Conservation (phyloP, 2,329 filamentous ascomycete species). For the Diaporthe caulivora region DNA sequence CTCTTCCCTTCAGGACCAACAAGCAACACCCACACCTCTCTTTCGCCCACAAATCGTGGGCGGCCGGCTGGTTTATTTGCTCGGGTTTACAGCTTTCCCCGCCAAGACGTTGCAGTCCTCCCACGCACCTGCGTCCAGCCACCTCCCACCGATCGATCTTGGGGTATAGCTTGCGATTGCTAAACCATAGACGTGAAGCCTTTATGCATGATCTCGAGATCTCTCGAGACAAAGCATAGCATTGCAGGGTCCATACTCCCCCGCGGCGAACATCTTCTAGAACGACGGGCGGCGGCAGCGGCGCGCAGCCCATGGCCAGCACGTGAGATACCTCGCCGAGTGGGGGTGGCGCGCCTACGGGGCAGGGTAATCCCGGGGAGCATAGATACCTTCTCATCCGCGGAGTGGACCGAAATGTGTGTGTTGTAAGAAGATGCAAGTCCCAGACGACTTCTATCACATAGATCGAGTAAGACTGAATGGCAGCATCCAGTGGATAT, state of each 20-base stretch:
- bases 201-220: not conserved
- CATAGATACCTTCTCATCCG: not conserved
- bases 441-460: not conserved
- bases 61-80: no score
- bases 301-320: not conserved
- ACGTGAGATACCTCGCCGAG: not conserved
- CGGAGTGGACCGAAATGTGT: no score
- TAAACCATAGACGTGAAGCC: not conserved
- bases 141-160: constrained; percentile 16
- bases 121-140: not conserved
- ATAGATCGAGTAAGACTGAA: not conserved
- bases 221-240: not conserved
- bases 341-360: not conserved
- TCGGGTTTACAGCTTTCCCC: not conserved
- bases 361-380: not conserved
- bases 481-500: not conserved
- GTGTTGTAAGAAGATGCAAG: no score
- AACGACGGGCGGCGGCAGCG: not conserved
- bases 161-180: not conserved
- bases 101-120: constrained; percentile 24
- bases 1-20: not conserved
- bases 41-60: not conserved
- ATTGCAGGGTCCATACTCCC: not conserved
- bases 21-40: not conserved
- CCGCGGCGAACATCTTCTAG: not conserved